These are phyloP conservation scores for Chrysanthemum lavandulifolium DNA, from an alignment of 129 eudicot species.

Conservation along the genomic window DNA sequence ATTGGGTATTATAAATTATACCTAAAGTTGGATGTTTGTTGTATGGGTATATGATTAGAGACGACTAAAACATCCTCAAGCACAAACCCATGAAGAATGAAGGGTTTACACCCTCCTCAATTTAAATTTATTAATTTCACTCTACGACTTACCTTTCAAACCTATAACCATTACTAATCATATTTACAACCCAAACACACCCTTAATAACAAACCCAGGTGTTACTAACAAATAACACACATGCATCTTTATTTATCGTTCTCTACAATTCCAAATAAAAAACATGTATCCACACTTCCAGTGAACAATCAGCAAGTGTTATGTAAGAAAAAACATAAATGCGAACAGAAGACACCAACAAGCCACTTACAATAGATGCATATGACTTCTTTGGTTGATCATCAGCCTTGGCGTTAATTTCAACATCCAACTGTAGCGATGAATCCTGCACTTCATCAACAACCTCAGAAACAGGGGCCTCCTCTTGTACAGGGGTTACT, in stretches of 20 bases:
- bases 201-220: background rate
- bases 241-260: constrained; percentile 7
- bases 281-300: background rate
- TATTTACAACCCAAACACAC: too few species aligned
- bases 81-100: too few species aligned
- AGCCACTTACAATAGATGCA: constrained; percentile 84
- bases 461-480: constrained; percentile 53
- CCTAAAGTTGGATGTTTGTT: too few species aligned
- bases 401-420: constrained; percentile 47
- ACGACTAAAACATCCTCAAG: too few species aligned
- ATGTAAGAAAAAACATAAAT: background rate
- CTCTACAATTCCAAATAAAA: background rate
- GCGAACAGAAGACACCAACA: background rate
- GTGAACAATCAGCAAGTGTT: constrained; percentile 6
- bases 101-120: too few species aligned
- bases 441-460: constrained; percentile 58
- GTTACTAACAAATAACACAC: constrained; percentile 6
- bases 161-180: too few species aligned
- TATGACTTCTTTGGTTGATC: constrained; percentile 82
- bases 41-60: too few species aligned
- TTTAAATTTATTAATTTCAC: too few species aligned
- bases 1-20: too few species aligned
- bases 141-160: too few species aligned
- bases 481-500: constrained; percentile 44
- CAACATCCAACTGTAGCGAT: constrained; percentile 40